phyloP scores from a whole-genome alignment of 495 filamentous ascomycete genomes.

The Cryomyces antarcticus region DNA sequence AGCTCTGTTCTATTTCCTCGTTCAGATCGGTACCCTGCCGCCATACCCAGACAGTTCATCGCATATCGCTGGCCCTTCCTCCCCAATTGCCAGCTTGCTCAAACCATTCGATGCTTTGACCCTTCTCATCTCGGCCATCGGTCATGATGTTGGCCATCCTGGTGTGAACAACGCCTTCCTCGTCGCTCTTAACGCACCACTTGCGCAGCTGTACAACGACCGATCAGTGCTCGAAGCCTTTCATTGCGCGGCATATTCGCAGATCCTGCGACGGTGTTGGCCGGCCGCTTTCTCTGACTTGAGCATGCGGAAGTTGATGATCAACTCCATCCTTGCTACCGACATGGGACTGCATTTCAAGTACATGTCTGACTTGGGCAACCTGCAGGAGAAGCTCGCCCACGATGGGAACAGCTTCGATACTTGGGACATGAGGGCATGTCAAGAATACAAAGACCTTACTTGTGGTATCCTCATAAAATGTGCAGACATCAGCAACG shows the following conservation, averaged over 20 bases:
- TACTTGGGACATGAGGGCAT: conserved; percentile 49
- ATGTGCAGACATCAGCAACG: conserved; percentile 96
- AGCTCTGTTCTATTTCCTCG: conserved; percentile 79
- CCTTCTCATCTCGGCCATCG: conserved; percentile 81
- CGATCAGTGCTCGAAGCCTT: conserved; percentile 93
- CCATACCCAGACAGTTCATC: conserved; percentile 27
- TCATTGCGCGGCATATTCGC: conserved; percentile 91
- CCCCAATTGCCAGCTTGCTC: conserved; percentile 52
- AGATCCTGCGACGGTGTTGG: conserved; percentile 89
- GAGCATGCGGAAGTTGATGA: conserved; percentile 71
- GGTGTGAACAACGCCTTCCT: conserved; percentile 97
- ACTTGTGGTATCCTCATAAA: conserved; percentile 84
- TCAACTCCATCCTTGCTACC: conserved; percentile 84
- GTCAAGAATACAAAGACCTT: conserved; percentile 55
- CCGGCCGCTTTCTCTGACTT: conserved; percentile 52
- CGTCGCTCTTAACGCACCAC: conserved; percentile 74
- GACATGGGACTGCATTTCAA: conserved; percentile 95
- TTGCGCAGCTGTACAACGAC: conserved; percentile 97
- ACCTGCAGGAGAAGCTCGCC: conserved; percentile 53
- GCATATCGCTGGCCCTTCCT: conserved; percentile 14
- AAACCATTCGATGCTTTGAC: conserved; percentile 73
- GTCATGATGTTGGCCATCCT: conserved; percentile 92
- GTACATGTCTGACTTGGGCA: conserved; percentile 70
- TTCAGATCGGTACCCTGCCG: conserved; percentile 60
- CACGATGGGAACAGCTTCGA: conserved; percentile 36